Evolutionary conservation across 2,329 filamentous ascomycete species (phyloP), one percentile per base, ranked within the genome.

Genomic region (Penicillium sclerotigenum): DNA sequence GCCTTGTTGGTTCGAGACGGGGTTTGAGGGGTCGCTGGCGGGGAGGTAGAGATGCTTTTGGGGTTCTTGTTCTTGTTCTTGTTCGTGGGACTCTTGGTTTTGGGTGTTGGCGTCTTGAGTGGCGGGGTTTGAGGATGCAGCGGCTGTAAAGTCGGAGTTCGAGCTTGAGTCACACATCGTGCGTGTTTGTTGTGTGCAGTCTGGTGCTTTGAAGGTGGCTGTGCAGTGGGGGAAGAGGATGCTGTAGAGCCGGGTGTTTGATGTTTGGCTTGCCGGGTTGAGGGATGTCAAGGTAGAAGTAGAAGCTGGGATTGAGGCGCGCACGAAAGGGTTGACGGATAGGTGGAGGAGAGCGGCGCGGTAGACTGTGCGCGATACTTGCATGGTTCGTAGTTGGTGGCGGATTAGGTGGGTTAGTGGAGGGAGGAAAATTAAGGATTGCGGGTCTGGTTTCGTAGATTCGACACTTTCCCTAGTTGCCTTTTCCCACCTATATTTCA

Each of bases 1-100:
- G 1, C 49, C 49, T 16, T 65, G 46, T 2, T 90, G 87, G 65
- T 88, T 88, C 65, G 91, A 83, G 62, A 82, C 86, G 2, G 48
- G 48, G 10, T 50, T 50, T 8, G 88, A 29, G 13, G 45, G 36
- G n/a, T 54, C 88, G 24, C 89, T 89, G 0, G 87, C 63, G 22
- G 90, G 92, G 58, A 91, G 87, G 33, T 87, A 87, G 59, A 46
- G 31, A 43, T 36, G 4, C 13, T 51, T 33, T 13, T 51, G 20
- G 48, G 59, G 29, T 16, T 50, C 48, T 40, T 56, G 37, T 31
- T 61, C 46, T 29, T 57, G 58, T 2, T 48, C 11, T 37, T 62
- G 58, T 2, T 48, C 11, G 34, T 62, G 45, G 36, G 61, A 51
- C 51, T 54, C 5, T 56, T 54, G 20, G 47, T 18, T 40, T 34